phyloP scores from a whole-genome alignment of 1,284 basidiomycete genomes.

The Leccinum griseonigrum region DNA sequence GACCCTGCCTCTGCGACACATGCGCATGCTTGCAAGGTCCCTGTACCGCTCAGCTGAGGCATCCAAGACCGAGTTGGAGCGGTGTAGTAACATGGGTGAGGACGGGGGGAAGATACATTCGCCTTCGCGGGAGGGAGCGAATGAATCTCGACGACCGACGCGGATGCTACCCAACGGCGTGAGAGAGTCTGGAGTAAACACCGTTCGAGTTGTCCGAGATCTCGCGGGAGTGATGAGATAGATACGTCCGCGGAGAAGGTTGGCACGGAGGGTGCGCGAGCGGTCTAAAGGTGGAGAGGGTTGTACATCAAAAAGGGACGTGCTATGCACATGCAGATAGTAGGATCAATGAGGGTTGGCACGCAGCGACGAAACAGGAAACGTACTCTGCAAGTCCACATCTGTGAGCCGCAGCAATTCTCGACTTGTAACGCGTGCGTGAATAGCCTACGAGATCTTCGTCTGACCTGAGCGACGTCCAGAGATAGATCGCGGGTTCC shows the following conservation, averaged over 20 bases:
- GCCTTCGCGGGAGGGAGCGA: background rate
- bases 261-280: conserved; percentile 27
- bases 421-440: conserved; percentile 26
- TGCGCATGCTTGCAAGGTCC: conserved; percentile 31
- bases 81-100: conserved; percentile 17
- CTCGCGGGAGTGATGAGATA: conserved; percentile 18
- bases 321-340: conserved; percentile 13
- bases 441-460: conserved; percentile 13
- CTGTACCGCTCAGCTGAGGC: conserved; percentile 28
- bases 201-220: conserved; percentile 13
- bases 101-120: conserved; percentile 10
- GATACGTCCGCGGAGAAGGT: conserved; percentile 25
- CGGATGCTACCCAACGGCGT: conserved; percentile 9
- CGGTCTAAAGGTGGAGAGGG: conserved; percentile 17
- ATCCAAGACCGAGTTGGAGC: conserved; percentile 28
- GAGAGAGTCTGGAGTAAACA: conserved; percentile 5
- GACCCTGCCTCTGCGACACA: conserved; percentile 30
- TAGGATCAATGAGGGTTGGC: background rate
- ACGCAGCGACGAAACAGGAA: background rate
- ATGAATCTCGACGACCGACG: conserved; percentile 24
- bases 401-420: conserved; percentile 29
- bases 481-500: conserved; percentile 27
- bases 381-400: conserved; percentile 24
- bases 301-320: conserved; percentile 20
- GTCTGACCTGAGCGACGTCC: conserved; percentile 8